Evolutionary conservation across 208 protist genomes (phyloP).

Genomic region (Leishmania amazonensis): DNA sequence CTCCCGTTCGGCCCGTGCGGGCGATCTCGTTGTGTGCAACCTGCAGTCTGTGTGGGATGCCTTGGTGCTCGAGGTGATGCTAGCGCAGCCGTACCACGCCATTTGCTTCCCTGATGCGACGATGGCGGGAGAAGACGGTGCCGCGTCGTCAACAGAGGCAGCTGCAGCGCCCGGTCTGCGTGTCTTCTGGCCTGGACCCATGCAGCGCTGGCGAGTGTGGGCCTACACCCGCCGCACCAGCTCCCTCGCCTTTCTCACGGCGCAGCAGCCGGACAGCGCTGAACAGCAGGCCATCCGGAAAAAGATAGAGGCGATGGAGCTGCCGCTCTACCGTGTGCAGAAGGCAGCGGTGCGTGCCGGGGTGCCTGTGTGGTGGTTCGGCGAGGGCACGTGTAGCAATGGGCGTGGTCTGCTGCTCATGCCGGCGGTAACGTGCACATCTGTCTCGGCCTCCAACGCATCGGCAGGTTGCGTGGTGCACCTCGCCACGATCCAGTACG

Average conservation of each 20-base stretch:
- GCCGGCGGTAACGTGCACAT: conserved; percentile 8
- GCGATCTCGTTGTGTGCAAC: conserved; percentile 71
- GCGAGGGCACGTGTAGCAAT: conserved; percentile 76
- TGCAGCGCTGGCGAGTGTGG: conserved; percentile 78
- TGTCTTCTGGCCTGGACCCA: conserved; percentile 55
- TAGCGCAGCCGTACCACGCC: conserved; percentile 35
- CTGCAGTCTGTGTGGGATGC: conserved; percentile 77
- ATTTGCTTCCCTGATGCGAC: conserved; percentile 23
- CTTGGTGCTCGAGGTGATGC: conserved; percentile 62
- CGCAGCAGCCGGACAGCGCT: conserved; percentile 15
- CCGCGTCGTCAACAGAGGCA: not conserved
- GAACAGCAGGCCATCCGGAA: conserved; percentile 3
- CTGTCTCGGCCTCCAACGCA: not conserved
- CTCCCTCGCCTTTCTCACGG: conserved; percentile 28
- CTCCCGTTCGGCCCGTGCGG: conserved; percentile 20
- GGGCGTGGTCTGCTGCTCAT: conserved; percentile 67
- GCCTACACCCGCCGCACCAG: conserved; percentile 51
- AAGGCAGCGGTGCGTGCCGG: conserved; percentile 30
- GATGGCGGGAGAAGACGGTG: not conserved
- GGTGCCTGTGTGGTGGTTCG: conserved; percentile 64
- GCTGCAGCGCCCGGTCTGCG: conserved; percentile 17
- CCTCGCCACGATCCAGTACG: conserved; percentile 51
- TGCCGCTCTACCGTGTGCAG: conserved; percentile 37
- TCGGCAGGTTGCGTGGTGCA: conserved; percentile 31
- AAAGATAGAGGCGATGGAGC: conserved; percentile 13